Percentiles rank a stretch among this genome's conserved stretches.
These are phyloP conservation scores for Hyaloperonospora brassicae DNA, from an alignment of 352 stramenopile genomes.

Conservation along the genomic window DNA sequence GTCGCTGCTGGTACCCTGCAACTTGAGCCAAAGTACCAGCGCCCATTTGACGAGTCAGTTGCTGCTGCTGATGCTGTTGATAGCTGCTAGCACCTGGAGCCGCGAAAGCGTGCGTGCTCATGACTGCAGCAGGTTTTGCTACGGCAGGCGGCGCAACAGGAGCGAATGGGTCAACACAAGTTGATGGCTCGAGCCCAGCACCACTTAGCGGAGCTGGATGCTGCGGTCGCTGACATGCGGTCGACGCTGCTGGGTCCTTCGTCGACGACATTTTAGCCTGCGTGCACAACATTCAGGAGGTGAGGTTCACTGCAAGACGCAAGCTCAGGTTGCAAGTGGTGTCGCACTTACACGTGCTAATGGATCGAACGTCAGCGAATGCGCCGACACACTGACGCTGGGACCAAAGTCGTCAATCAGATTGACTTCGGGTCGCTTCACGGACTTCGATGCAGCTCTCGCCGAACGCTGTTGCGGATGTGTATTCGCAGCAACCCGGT, in stretches of 20 bases:
- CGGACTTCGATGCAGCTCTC: constrained; percentile 21
- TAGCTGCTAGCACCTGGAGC: constrained; percentile 18
- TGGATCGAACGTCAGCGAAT: constrained; percentile 69
- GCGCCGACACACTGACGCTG: constrained; percentile 49
- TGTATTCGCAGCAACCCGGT: constrained; percentile 4
- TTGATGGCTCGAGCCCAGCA: constrained; percentile 11
- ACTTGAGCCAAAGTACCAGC: constrained; percentile 10
- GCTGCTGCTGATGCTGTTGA: constrained; percentile 27
- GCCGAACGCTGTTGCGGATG: constrained; percentile 14
- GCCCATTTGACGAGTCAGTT: constrained; percentile 14
- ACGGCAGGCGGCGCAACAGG: constrained; percentile 32
- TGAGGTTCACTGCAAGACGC: constrained; percentile 3
- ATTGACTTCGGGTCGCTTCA: constrained; percentile 64
- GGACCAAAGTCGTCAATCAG: constrained; percentile 67
- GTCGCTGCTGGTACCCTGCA: constrained; percentile 20
- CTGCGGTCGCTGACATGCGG: constrained; percentile 12
- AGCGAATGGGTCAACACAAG: constrained; percentile 62
- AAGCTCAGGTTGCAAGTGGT: not conserved
- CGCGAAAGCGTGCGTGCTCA: constrained; percentile 51
- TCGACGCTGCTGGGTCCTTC: constrained; percentile 7
- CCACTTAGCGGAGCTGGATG: constrained; percentile 9
- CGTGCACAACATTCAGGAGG: constrained; percentile 4
- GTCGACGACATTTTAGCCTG: constrained; percentile 26
- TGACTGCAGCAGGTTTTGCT: constrained; percentile 35
- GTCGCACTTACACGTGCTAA: constrained; percentile 41